Percentiles rank a stretch among this genome's conserved stretches.
phyloP scores from a whole-genome alignment of 2,329 filamentous ascomycete species.

The Calonectria hawksworthii region DNA sequence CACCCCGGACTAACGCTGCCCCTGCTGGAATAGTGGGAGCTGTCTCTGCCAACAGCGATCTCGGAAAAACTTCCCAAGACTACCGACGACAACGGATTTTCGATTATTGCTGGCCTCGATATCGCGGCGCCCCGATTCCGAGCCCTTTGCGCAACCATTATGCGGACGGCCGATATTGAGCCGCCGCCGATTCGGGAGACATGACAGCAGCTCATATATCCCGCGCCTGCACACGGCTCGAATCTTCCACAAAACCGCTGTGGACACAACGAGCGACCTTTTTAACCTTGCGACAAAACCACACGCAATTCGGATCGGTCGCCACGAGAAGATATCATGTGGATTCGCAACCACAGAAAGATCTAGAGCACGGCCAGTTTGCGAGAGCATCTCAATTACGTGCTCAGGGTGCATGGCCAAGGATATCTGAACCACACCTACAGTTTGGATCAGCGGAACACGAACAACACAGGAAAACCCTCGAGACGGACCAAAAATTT shows the following conservation, averaged over 20 bases:
- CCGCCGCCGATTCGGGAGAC: constrained; percentile 39
- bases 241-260: constrained; percentile 29
- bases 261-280: constrained; percentile 36
- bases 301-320: constrained; percentile 12
- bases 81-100: not conserved
- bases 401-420: constrained; percentile 21
- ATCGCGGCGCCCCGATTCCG: constrained; percentile 8
- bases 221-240: constrained; percentile 43
- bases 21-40: constrained; percentile 35
- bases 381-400: constrained; percentile 38
- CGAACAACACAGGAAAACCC: not conserved
- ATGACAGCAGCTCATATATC: constrained; percentile 44
- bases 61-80: constrained; percentile 31
- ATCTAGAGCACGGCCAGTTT: constrained; percentile 15
- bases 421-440: not conserved
- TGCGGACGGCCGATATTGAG: constrained; percentile 36
- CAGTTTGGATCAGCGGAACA: not conserved
- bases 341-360: not conserved
- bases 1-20: constrained; percentile 30
- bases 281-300: constrained; percentile 29
- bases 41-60: constrained; percentile 30
- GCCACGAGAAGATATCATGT: constrained; percentile 31
- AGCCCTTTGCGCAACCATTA: constrained; percentile 33
- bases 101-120: not conserved
- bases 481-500: not conserved